phyloP scores from a whole-genome alignment of 169 alveolate species.

The Cystoisospora suis region DNA sequence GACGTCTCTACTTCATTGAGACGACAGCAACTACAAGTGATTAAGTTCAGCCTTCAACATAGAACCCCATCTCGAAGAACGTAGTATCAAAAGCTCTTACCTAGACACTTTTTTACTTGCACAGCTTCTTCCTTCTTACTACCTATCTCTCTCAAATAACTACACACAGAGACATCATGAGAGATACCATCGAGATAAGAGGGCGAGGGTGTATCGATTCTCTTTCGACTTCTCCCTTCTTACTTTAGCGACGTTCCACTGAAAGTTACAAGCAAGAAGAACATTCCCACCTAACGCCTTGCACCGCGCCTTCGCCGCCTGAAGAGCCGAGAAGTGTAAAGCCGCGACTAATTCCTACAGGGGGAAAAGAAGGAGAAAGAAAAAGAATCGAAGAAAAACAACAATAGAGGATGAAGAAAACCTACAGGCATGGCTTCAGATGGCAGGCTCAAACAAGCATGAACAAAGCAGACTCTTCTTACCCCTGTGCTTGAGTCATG shows the following conservation, averaged over 20 bases:
- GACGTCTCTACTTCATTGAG: too few species aligned
- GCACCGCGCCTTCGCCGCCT: conserved; percentile 21
- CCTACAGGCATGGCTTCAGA: too few species aligned
- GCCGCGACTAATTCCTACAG: background rate
- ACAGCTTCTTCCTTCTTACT: background rate
- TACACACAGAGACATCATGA: background rate
- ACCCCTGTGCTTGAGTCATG: too few species aligned
- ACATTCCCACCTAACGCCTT: conserved; percentile 12
- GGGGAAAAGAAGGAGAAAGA: background rate
- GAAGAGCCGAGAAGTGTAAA: background rate
- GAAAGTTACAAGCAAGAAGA: background rate
- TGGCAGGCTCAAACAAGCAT: too few species aligned
- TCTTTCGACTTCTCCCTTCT: background rate
- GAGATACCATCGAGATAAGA: background rate
- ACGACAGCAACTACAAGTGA: too few species aligned
- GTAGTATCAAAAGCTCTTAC: too few species aligned
- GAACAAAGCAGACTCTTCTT: too few species aligned
- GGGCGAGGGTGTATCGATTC: background rate
- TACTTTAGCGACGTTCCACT: background rate
- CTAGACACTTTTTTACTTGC: background rate
- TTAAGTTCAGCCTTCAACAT: too few species aligned
- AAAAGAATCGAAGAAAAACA: too few species aligned
- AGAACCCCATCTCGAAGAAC: too few species aligned
- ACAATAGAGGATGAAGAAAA: too few species aligned
- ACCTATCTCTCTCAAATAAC: background rate